phyloP scores from a whole-genome alignment of 2,329 filamentous ascomycete genomes.

The Trichoderma sp. region DNA sequence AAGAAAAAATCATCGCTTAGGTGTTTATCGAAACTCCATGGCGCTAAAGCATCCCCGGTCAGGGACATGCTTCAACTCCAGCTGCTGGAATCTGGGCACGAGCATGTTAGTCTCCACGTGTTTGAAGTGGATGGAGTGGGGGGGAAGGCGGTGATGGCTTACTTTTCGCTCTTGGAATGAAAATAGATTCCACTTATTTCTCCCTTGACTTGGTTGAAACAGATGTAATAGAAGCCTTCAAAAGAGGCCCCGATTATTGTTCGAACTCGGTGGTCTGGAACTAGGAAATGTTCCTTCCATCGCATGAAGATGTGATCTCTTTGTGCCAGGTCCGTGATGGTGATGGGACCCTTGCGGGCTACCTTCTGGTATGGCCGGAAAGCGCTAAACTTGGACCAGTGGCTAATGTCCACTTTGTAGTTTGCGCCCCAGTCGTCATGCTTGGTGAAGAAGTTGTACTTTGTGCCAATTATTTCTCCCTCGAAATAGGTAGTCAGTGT shows the following conservation, averaged over 20 bases:
- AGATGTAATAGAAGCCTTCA: slow-evolving; percentile 99
- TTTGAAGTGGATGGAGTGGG: too few species aligned
- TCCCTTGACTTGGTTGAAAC: slow-evolving; percentile 90
- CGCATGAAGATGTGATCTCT: slow-evolving; percentile 95
- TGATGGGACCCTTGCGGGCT: slow-evolving; percentile 58
- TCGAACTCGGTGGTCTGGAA: slow-evolving; percentile 89
- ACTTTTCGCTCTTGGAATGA: slow-evolving; percentile 98
- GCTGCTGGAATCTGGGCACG: slow-evolving; percentile 76
- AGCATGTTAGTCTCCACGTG: neutral
- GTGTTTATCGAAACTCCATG: slow-evolving; percentile 71
- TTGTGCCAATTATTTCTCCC: slow-evolving; percentile 94
- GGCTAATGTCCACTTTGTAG: slow-evolving; percentile 86
- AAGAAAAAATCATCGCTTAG: neutral
- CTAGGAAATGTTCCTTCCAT: slow-evolving; percentile 98
- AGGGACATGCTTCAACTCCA: slow-evolving; percentile 86
- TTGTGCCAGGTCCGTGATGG: slow-evolving; percentile 72
- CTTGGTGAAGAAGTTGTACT: slow-evolving; percentile 90
- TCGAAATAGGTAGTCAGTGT: slow-evolving; percentile 99
- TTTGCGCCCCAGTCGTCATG: slow-evolving; percentile 90
- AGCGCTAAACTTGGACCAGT: slow-evolving; percentile 89
- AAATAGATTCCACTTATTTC: slow-evolving; percentile 95
- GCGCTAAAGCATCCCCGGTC: slow-evolving; percentile 82
- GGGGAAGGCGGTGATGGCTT: slow-evolving; percentile 46
- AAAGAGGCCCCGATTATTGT: slow-evolving; percentile 95
- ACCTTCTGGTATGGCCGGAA: slow-evolving; percentile 75